phyloP scores from a whole-genome alignment of 805 yeast species.

The Maudiozyma barnettii region DNA sequence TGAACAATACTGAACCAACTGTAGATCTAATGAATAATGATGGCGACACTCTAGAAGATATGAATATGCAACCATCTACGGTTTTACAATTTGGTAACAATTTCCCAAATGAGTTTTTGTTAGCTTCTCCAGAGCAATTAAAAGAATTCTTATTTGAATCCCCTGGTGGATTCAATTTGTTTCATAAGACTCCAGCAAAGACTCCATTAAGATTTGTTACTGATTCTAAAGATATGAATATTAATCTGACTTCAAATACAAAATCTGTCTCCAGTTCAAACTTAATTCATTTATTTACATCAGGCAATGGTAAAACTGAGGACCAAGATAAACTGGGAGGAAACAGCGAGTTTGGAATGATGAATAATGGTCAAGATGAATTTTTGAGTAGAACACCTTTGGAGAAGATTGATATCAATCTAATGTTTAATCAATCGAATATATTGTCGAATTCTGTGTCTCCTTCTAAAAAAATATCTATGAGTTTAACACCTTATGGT shows the following conservation, averaged over 20 bases:
- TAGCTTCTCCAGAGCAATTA: constrained; percentile 29
- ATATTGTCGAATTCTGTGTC: constrained; percentile 18
- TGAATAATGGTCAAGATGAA: not conserved
- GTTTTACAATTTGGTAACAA: constrained; percentile 19
- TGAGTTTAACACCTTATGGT: constrained; percentile 29
- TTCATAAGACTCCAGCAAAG: constrained; percentile 29
- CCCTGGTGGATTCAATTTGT: constrained; percentile 25
- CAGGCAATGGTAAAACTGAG: constrained; percentile 3
- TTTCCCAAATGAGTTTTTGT: constrained; percentile 24
- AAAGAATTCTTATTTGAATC: constrained; percentile 28
- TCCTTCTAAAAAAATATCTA: constrained; percentile 23
- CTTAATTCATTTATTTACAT: constrained; percentile 8
- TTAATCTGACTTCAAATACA: constrained; percentile 4
- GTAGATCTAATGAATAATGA: constrained; percentile 3
- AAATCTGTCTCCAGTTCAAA: constrained; percentile 6
- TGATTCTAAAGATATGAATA: constrained; percentile 6
- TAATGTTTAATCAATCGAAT: constrained; percentile 22
- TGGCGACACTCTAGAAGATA: constrained; percentile 22
- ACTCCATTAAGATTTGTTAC: constrained; percentile 27
- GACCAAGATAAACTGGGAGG: not conserved
- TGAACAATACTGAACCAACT: not conserved
- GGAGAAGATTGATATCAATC: constrained; percentile 25
- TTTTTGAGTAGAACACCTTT: constrained; percentile 21
- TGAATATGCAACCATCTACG: constrained; percentile 28
- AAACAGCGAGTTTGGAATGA: not conserved